Conservation (phyloP, 2,329 filamentous ascomycete species). For the Aspergillus cejpii region DNA sequence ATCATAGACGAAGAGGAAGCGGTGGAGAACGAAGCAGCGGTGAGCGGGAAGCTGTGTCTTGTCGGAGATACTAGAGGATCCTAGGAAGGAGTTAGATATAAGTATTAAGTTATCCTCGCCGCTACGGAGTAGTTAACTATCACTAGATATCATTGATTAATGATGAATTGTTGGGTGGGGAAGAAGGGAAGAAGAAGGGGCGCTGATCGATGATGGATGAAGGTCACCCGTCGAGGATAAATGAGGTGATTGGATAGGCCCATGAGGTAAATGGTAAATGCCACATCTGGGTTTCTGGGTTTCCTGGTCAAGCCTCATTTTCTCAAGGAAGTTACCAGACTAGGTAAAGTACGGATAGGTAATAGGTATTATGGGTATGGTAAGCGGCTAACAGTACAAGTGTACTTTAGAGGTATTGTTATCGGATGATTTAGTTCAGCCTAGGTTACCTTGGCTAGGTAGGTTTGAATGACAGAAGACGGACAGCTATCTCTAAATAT, state of each 20-base stretch:
- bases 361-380: not conserved
- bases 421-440: too few species aligned
- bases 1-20: conserved; percentile 31
- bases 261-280: conserved; percentile 3
- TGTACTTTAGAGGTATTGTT: too few species aligned
- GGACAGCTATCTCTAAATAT: too few species aligned
- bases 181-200: conserved; percentile 5
- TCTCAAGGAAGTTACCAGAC: not conserved
- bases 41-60: conserved; percentile 31
- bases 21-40: conserved; percentile 43
- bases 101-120: not conserved
- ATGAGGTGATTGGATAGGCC: not conserved
- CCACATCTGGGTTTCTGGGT: conserved; percentile 6
- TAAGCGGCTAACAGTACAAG: not conserved
- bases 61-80: conserved; percentile 33
- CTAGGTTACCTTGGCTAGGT: too few species aligned
- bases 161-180: too few species aligned
- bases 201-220: too few species aligned
- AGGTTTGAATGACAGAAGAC: too few species aligned
- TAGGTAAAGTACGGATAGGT: not conserved
- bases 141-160: too few species aligned
- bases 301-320: not conserved
- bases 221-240: conserved; percentile 10
- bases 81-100: conserved; percentile 25
- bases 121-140: too few species aligned